Evolutionary conservation across 768 basidiomycete species (phyloP).

Genomic region (Lactarius trivialis): DNA sequence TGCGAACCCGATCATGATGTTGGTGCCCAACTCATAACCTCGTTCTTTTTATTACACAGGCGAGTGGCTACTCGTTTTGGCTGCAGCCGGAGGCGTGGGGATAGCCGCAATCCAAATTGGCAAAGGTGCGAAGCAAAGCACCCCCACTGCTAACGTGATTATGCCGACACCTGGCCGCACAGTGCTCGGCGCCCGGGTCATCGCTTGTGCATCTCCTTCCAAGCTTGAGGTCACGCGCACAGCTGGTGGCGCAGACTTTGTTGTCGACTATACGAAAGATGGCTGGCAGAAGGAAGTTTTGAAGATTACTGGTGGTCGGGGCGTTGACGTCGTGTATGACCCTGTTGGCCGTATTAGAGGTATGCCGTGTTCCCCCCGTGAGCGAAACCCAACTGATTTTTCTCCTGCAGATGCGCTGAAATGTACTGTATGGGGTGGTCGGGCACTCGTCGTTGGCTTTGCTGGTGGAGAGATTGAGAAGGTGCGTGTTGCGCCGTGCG

Average conservation of each 20-base stretch:
- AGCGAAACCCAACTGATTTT: not conserved
- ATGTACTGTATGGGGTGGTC: conserved; percentile 92
- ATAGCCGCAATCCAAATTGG: conserved; percentile 89
- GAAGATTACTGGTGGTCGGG: conserved; percentile 73
- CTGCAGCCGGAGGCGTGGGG: conserved; percentile 94
- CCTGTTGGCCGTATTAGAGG: conserved; percentile 77
- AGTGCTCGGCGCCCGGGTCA: conserved; percentile 91
- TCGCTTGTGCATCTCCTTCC: conserved; percentile 77
- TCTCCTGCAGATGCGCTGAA: conserved; percentile 67
- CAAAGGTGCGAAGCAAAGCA: conserved; percentile 51
- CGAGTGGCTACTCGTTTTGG: conserved; percentile 90
- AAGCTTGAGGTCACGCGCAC: conserved; percentile 77
- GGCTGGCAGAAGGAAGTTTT: conserved; percentile 91
- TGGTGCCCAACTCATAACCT: not conserved
- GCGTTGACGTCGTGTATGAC: conserved; percentile 83
- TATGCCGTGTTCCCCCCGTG: conserved; percentile 18
- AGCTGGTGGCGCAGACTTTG: conserved; percentile 77
- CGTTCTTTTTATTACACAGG: conserved; percentile 37
- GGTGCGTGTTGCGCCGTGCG: conserved; percentile 32
- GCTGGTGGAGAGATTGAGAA: conserved; percentile 82
- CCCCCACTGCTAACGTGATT: not conserved
- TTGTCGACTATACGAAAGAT: conserved; percentile 67
- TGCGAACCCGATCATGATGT: not conserved
- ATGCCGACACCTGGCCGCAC: not conserved
- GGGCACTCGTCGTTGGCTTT: conserved; percentile 91